These are phyloP conservation scores for Mallotus japonicus DNA, from an alignment of 441 rosid genomes.

Conservation along the genomic window DNA sequence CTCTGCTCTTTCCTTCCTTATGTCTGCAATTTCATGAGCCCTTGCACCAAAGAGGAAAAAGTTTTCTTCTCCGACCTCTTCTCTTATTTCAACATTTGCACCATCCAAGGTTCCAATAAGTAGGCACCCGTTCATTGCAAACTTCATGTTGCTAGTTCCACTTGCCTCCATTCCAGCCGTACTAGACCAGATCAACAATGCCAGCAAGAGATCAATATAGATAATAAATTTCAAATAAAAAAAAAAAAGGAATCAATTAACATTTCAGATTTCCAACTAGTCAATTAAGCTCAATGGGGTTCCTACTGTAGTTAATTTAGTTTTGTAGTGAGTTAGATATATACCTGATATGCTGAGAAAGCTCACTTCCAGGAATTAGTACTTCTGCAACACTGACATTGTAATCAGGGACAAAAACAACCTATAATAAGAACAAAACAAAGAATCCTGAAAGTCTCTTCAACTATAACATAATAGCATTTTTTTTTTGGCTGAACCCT, in stretches of 20 bases:
- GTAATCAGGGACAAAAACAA: constrained; percentile 90
- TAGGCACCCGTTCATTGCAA: constrained; percentile 92
- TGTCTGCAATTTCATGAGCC: constrained; percentile 76
- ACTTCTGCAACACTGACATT: constrained; percentile 94
- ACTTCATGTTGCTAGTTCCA: constrained; percentile 99
- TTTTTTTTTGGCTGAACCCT: no score
- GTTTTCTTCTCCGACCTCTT: constrained; percentile 94
- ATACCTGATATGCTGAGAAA: constrained; percentile 97
- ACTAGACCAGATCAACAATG: constrained; percentile 32
- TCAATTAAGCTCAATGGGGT: no score
- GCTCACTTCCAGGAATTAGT: constrained; percentile 97
- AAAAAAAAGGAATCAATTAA: no score
- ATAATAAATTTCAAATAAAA: background rate
- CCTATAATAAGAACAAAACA: constrained; percentile 40
- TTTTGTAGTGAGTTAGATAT: no score
- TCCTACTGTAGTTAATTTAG: no score
- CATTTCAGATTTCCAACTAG: no score
- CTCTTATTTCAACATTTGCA: constrained; percentile 89
- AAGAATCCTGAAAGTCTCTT: background rate
- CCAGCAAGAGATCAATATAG: background rate
- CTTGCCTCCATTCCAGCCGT: constrained; percentile 99
- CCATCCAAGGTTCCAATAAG: constrained; percentile 96
- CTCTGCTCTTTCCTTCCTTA: constrained; percentile 80
- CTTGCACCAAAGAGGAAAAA: constrained; percentile 91
- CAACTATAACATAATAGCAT: background rate